Percentiles rank a stretch among this genome's conserved stretches.
Conservation (phyloP, 73 alveolate genomes). For the Paraurostyla sp. region DNA sequence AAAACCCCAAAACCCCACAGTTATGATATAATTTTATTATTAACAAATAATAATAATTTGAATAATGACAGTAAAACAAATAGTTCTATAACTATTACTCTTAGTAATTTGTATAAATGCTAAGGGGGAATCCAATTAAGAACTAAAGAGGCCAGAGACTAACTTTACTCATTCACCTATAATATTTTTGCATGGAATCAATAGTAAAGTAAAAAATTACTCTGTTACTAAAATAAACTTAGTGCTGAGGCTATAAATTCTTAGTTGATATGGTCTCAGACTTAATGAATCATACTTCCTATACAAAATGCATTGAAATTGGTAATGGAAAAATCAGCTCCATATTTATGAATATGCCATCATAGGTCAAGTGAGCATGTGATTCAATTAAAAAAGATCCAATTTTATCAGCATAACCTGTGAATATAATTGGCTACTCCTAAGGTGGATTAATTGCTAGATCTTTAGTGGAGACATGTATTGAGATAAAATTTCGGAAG, state of each 20-base stretch:
- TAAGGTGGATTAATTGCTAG: slow-evolving; percentile 90
- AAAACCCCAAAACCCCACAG: too few relatives aligned
- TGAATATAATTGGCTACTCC: slow-evolving; percentile 67
- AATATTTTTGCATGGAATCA: background rate
- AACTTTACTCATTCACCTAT: background rate
- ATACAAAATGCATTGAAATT: slow-evolving; percentile 78
- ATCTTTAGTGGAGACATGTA: slow-evolving; percentile 82
- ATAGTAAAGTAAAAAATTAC: background rate
- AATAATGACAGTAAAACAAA: too few relatives aligned
- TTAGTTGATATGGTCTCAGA: background rate
- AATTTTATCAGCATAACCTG: slow-evolving; percentile 40
- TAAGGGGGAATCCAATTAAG: too few relatives aligned
- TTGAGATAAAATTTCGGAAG: slow-evolving; percentile 68
- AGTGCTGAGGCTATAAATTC: background rate
- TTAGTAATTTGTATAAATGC: too few relatives aligned
- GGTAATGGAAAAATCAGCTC: slow-evolving; percentile 75
- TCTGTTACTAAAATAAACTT: background rate
- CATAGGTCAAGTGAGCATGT: slow-evolving; percentile 36
- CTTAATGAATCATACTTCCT: background rate
- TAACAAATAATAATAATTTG: too few relatives aligned
- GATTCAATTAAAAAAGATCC: slow-evolving; percentile 22
- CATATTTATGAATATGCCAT: slow-evolving; percentile 52
- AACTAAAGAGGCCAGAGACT: too few relatives aligned
- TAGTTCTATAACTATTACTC: too few relatives aligned
- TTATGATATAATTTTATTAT: too few relatives aligned